Base-by-base conservation (phyloP, 164 flowering plant species). In the Protea cynaroides region DNA sequence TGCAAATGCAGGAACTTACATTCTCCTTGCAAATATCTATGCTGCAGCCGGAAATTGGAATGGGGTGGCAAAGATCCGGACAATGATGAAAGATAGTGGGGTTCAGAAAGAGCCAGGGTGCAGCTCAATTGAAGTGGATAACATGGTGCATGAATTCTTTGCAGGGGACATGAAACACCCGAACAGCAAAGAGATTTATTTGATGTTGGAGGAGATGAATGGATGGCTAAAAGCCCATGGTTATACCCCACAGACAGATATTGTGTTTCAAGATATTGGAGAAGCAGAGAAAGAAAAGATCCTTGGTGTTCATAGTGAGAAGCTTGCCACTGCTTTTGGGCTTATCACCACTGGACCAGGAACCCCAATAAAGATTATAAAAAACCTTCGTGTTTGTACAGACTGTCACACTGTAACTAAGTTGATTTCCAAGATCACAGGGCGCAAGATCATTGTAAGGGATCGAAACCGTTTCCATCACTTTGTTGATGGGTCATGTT, bases 241-340 rank as follows among this genome's bases (percentile, higher is more conserved):
- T 9, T 55, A 23, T 23, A 55, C 24, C 14, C 58, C 29, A 12
- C 23, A 55, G 23, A 24, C 24, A 9, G 34, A 23, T 22, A 19
- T 7, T 7, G 58, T 23, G 24, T 55, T 55, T 14, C 24, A 22
- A 23, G 36, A 55, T 12, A 55, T 23, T 19, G 29, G 17, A 24
- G 58, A 24, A 2, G 13, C 23, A 25, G 58, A 52, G 55, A 52
- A 52, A 21, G 34, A 55, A 17, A 12, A 24, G 5, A 8, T 21
- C 19, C 34, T 23, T 7, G 6, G 11, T 10, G 29, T 55, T 55
- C 58, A 55, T 14, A 55, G 34, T 24, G 58, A 55, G 34, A 55
- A 55, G 24, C 58, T 55, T 19, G 58, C 58, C 19, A 55, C 24
- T 55, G 58, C 58, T 24, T 55, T 55, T 55, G 34, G 34, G 34